Percentiles rank a stretch among this genome's conserved stretches.
Evolutionary conservation across 192 early-diverging fungal species (phyloP).

Genomic region (Backusella macrospora): DNA sequence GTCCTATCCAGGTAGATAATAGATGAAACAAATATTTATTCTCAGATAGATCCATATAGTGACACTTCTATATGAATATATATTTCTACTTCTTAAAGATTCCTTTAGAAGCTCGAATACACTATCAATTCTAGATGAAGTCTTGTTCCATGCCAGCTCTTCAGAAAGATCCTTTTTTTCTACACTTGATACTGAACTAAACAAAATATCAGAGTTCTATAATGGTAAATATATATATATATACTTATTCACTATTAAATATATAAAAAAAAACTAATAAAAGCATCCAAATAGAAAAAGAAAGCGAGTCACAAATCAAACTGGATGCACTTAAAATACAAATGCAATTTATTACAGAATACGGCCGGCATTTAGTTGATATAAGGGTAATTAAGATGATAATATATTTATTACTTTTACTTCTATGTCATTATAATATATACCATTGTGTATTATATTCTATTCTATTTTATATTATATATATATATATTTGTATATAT

Average conservation of each 20-base stretch:
- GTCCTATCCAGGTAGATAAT: not conserved
- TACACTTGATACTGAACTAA: constrained; percentile 46
- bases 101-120: constrained; percentile 20
- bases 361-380: constrained; percentile 32
- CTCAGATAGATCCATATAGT: not conserved
- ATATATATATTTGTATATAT: too few relatives aligned
- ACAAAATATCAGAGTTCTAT: constrained; percentile 49
- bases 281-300: constrained; percentile 41
- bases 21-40: not conserved
- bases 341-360: constrained; percentile 49
- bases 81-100: not conserved
- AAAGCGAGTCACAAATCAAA: constrained; percentile 47
- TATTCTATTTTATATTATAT: too few relatives aligned
- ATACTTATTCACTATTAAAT: not conserved
- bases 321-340: constrained; percentile 49
- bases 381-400: not conserved
- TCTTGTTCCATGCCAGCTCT: constrained; percentile 34
- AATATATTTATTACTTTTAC: not conserved
- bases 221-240: constrained; percentile 31
- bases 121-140: constrained; percentile 31
- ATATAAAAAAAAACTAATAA: not conserved
- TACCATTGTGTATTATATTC: too few relatives aligned
- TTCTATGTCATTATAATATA: too few relatives aligned
- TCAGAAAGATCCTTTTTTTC: constrained; percentile 45
- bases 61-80: not conserved